These are phyloP conservation scores for Coniella vitis DNA, from an alignment of 2,329 filamentous ascomycete genomes.

Conservation along the genomic window DNA sequence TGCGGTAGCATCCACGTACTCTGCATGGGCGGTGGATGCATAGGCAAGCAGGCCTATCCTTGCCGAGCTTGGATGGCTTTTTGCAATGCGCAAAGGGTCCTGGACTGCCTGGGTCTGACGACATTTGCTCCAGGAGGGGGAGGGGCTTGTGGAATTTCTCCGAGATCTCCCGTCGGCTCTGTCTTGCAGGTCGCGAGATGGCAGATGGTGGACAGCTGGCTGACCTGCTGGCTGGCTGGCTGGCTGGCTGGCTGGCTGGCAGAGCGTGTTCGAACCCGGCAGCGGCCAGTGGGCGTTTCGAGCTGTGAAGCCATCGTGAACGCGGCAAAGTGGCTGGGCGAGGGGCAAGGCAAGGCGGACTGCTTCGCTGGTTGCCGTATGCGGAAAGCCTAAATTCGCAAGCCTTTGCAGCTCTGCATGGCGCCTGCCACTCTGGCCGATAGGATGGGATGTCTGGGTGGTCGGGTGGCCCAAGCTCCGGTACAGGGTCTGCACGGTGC, in stretches of 20 bases:
- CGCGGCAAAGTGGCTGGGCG: too few relatives aligned
- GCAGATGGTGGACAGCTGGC: too few relatives aligned
- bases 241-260: background rate
- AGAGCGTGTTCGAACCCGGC: too few relatives aligned
- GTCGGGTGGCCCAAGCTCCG: background rate
- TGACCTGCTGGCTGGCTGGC: too few relatives aligned
- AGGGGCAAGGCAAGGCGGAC: too few relatives aligned
- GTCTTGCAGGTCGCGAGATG: background rate
- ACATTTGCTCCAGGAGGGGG: background rate
- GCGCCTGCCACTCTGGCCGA: too few relatives aligned
- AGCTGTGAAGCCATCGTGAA: too few relatives aligned
- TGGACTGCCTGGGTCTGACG: conserved; percentile 7
- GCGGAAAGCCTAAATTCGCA: too few relatives aligned
- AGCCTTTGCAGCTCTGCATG: too few relatives aligned
- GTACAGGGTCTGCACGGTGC: conserved; percentile 1
- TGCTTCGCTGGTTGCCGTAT: too few relatives aligned
- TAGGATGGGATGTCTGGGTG: background rate
- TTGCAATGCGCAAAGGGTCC: conserved; percentile 10
- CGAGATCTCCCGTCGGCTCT: conserved; percentile 5
- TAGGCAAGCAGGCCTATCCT: conserved; percentile 3
- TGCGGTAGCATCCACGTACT: background rate
- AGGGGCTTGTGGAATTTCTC: conserved; percentile 2
- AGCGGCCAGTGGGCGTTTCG: too few relatives aligned
- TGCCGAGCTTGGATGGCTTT: background rate
- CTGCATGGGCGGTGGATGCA: too few relatives aligned